phyloP scores from a whole-genome alignment of 2,329 filamentous ascomycete genomes.

The Mollisiaceae sp. region DNA sequence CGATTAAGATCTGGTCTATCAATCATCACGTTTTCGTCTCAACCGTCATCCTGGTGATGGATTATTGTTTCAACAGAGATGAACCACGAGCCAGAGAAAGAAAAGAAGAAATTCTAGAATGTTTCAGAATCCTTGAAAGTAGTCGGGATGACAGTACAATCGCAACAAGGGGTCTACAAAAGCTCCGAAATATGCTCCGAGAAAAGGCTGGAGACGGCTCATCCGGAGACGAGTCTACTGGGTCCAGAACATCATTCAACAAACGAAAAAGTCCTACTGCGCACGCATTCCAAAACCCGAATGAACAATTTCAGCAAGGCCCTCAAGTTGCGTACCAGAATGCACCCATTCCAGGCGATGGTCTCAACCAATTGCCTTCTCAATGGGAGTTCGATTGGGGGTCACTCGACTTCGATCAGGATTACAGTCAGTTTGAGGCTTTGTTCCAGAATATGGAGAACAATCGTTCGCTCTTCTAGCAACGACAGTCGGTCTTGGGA shows the following conservation, averaged over 20 bases:
- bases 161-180: slow-evolving; percentile 30
- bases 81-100: slow-evolving; percentile 40
- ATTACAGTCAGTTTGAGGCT: slow-evolving; percentile 22
- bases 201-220: slow-evolving; percentile 6
- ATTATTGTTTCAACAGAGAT: slow-evolving; percentile 43
- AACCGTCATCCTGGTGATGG: slow-evolving; percentile 46
- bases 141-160: slow-evolving; percentile 28
- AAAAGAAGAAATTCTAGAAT: slow-evolving; percentile 42
- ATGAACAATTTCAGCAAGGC: neutral
- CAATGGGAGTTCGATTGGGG: slow-evolving; percentile 18
- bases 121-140: slow-evolving; percentile 43
- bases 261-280: neutral
- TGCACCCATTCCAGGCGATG: neutral
- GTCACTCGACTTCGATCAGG: slow-evolving; percentile 27
- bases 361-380: neutral
- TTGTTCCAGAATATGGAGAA: slow-evolving; percentile 14
- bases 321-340: neutral
- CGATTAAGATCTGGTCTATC: slow-evolving; percentile 40
- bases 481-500: slow-evolving; percentile 3
- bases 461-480: neutral
- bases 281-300: neutral
- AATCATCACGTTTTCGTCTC: slow-evolving; percentile 46
- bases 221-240: neutral
- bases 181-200: slow-evolving; percentile 22
- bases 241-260: neutral